Conservation (phyloP, 2,329 filamentous ascomycete genomes). For the Colletotrichum sp. region DNA sequence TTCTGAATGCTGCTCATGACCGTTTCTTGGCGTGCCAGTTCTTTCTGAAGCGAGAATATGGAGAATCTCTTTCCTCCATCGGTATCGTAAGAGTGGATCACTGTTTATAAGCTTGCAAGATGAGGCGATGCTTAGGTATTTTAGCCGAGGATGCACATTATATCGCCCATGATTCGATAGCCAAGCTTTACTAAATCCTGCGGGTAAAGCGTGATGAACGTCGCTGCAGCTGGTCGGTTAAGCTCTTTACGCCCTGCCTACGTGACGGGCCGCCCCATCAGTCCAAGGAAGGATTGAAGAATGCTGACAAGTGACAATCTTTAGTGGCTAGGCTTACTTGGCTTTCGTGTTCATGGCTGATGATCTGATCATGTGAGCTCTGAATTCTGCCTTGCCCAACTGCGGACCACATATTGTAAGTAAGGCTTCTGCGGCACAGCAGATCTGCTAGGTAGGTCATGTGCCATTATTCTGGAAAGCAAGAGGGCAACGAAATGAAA, state of each 20-base stretch:
- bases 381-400: background rate
- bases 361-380: background rate
- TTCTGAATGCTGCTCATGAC: background rate
- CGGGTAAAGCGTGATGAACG: background rate
- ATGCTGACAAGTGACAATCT: background rate
- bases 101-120: background rate
- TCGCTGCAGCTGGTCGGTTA: background rate
- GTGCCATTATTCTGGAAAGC: background rate
- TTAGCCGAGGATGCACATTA: background rate
- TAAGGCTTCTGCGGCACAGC: background rate
- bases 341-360: background rate
- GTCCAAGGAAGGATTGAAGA: background rate
- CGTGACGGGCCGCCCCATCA: background rate
- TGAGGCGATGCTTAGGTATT: background rate
- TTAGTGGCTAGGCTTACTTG: background rate
- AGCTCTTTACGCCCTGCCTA: background rate
- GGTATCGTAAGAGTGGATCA: background rate
- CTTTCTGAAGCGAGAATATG: background rate
- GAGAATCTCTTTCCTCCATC: background rate
- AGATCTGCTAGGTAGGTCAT: background rate
- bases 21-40: background rate
- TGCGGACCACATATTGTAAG: background rate
- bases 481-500: background rate
- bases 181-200: background rate
- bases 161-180: background rate